Base-by-base conservation (phyloP, 331 rosid species). In the Stylosanthes scabra region DNA sequence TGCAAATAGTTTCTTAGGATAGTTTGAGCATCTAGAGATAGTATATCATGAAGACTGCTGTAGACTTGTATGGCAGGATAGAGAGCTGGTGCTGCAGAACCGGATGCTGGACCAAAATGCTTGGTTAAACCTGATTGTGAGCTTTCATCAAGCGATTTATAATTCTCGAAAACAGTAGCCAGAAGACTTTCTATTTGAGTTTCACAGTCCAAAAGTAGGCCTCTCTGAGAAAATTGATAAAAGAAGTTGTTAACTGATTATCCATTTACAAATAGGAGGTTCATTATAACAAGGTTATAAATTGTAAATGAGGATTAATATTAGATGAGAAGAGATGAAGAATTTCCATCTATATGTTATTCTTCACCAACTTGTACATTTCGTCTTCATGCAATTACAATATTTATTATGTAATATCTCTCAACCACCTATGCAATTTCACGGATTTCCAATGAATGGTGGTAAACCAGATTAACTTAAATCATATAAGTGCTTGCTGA, bases 111-210 rank as follows among this genome's bases (percentile, higher is more conserved):
- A 70, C 85, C 88, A 78, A 83, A 77, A 61, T 79, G 70, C 68
- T 86, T 87, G 15, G 81, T 80, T 74, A 94, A 64, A 63, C 99
- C 99, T 7, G 97, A 76, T 54, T 90, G 81, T 27, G 86, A 84
- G 81, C 68, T 86, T 79, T 94, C 99, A 87, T 94, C 99, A 42
- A 94, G 81, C 9, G 97, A 91, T 63, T 91, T 94, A 85, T 94
- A 94, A 86, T 90, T 94, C 86, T 91, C 97, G 9, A 94, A 94
- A 70, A 87, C 97, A 81, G 85, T 91, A 10, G 88, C 89, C 45
- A 94, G 67, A 57, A 91, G 96, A 64, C 88, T 74, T 81, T 91
- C 99, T 52, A 91, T 87, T 84, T 90, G 97, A 71, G 93, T 90
- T 83, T 94, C 97, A 71, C 99, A 90, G 47, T 94, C 99, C 54